Base-by-base conservation (phyloP, 768 basidiomycete genomes). In the Lentinula edodes region DNA sequence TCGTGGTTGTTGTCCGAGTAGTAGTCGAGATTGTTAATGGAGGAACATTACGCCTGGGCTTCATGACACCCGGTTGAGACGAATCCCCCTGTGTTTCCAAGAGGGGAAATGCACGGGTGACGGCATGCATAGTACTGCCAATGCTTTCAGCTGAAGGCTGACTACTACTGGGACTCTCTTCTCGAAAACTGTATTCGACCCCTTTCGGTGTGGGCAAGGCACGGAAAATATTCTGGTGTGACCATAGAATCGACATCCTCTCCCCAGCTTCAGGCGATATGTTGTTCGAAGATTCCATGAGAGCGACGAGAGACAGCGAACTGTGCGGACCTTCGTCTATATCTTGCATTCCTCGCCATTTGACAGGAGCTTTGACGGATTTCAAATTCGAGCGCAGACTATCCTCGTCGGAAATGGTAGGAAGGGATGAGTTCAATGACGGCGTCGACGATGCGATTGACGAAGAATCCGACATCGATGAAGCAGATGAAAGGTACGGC, bases 141-240 rank as follows among this genome's bases (percentile, higher is more conserved):
- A 18, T 39, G 38, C 35, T 38, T 23, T 36, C 15, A 18, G 53
- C 32, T 10, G 53, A 54, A 20, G 39, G 23, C 41, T 41, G 55
- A 32, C 39, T 42, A 28, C 55, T 28, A 28, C 55, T 28, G 12
- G 41, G 23, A 32, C 38, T 43, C 23, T 12, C 38, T 41, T 34
- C 39, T 28, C 41, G 39, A 16, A 43, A 32, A 13, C 41, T 23
- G n/a, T 35, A 52, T 20, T 60, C 59, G 13, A 15, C 20, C 1
- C 39, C 51, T 10, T 41, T 52, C n/a, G 61, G 53, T 18, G 61
- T 54, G 5, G 52, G 53, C 20, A 61, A 50, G 13, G 61, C 61
- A 16, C 61, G 61, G 36, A 61, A 61, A 8, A 61, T 54, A 42
- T 61, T 61, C 61, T 56, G 52, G 32, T 61, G 61, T 6, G 52